Percentiles rank a stretch among this genome's conserved stretches.
phyloP scores from a whole-genome alignment of 208 protist genomes.

The Trypanosoma caninum region DNA sequence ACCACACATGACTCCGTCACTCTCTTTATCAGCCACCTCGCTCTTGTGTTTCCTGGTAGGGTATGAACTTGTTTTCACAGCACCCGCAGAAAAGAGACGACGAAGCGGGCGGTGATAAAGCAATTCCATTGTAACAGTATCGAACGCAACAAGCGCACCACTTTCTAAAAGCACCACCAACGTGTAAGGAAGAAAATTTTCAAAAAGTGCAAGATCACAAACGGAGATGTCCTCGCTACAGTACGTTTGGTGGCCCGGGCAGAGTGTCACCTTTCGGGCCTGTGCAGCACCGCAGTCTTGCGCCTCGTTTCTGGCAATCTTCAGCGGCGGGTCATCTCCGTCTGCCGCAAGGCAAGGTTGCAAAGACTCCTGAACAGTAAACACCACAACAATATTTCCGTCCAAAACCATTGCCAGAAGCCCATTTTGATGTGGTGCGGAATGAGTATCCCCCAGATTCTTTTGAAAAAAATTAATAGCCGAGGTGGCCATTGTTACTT shows the following conservation, averaged over 20 bases:
- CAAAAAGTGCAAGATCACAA: constrained; percentile 41
- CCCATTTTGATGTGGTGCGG: constrained; percentile 18
- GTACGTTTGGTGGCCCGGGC: constrained; percentile 31
- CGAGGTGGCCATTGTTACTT: constrained; percentile 1
- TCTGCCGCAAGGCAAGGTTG: neutral
- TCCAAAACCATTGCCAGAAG: constrained; percentile 45
- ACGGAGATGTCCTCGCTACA: constrained; percentile 62
- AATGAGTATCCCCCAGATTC: neutral
- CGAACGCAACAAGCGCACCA: constrained; percentile 63
- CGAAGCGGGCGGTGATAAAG: constrained; percentile 25
- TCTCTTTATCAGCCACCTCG: neutral
- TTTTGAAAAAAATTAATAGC: neutral
- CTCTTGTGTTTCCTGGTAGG: neutral
- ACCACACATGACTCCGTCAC: neutral
- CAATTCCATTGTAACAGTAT: constrained; percentile 53
- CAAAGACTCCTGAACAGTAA: constrained; percentile 24
- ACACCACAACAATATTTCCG: constrained; percentile 42
- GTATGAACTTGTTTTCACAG: neutral
- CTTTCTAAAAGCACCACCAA: constrained; percentile 61
- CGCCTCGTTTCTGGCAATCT: neutral
- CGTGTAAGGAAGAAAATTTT: constrained; percentile 42
- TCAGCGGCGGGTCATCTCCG: constrained; percentile 5
- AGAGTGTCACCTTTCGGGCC: neutral
- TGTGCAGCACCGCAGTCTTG: neutral
- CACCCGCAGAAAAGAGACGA: constrained; percentile 17